Evolutionary conservation across 2,329 filamentous ascomycete genomes (phyloP).

Genomic region (Stemphylium vesicarium): DNA sequence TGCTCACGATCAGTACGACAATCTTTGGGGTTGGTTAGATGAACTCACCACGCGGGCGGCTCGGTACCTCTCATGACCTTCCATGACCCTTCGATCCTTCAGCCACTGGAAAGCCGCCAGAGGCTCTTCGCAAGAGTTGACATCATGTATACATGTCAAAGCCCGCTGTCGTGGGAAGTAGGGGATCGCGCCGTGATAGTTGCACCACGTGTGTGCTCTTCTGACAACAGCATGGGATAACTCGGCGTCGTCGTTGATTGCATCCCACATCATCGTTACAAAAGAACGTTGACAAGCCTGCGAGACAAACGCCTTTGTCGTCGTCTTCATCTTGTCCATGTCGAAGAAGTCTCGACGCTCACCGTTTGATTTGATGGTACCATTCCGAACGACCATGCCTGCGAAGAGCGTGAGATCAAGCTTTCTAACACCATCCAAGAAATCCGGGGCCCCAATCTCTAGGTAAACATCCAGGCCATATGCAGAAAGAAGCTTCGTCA

Average conservation of each 20-base stretch:
- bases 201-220: conserved; percentile 47
- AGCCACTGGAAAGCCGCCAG: conserved; percentile 49
- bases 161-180: conserved; percentile 37
- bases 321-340: conserved; percentile 50
- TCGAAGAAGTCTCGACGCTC: conserved; percentile 47
- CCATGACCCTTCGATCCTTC: conserved; percentile 46
- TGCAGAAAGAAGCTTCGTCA: conserved; percentile 37
- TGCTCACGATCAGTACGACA: conserved; percentile 11
- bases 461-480: conserved; percentile 45
- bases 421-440: conserved; percentile 34
- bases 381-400: conserved; percentile 45
- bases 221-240: conserved; percentile 46
- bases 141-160: conserved; percentile 31
- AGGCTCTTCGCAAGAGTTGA: conserved; percentile 39
- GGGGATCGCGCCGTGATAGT: conserved; percentile 44
- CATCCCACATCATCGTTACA: conserved; percentile 50
- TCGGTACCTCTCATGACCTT: conserved; percentile 44
- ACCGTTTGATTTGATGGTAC: conserved; percentile 43
- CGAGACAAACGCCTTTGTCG: conserved; percentile 47
- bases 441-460: conserved; percentile 44
- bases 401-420: conserved; percentile 37
- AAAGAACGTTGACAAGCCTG: conserved; percentile 46
- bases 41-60: conserved; percentile 36
- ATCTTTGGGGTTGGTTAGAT: background rate
- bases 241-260: conserved; percentile 41